These are phyloP conservation scores for Cruciata laevipes DNA, from an alignment of 257 asterid species.

Conservation along the genomic window DNA sequence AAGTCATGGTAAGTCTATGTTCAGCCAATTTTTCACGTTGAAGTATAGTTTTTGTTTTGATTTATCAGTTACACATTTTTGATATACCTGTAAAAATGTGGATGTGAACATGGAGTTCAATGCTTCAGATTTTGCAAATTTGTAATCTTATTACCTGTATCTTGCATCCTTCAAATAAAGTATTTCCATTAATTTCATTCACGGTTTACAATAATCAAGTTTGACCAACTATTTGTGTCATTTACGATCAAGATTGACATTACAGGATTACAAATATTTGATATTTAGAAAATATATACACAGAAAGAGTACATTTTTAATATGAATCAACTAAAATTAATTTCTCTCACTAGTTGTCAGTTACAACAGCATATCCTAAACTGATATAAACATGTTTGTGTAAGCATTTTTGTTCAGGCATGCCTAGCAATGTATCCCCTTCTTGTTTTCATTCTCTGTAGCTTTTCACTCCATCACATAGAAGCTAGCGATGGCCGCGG, in stretches of 20 bases:
- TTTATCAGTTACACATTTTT: too few species aligned
- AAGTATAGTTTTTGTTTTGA: too few species aligned
- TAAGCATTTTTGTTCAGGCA: not conserved
- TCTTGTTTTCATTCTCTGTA: slow-evolving; percentile 8
- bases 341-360: not conserved
- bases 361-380: not conserved
- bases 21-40: too few species aligned
- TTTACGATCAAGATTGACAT: not conserved
- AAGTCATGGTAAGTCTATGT: too few species aligned
- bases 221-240: not conserved
- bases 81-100: too few species aligned
- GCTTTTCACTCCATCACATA: slow-evolving; percentile 4
- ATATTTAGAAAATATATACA: too few species aligned
- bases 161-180: not conserved
- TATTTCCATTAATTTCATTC: too few species aligned
- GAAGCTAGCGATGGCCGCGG: slow-evolving; percentile 33
- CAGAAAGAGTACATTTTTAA: too few species aligned
- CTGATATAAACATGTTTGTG: not conserved
- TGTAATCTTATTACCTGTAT: not conserved
- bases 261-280: not conserved
- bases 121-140: too few species aligned
- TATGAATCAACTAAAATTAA: not conserved
- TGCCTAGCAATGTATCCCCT: slow-evolving; percentile 1
- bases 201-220: not conserved
- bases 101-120: too few species aligned